Base-by-base conservation (phyloP, 768 basidiomycete genomes). In the Vishniacozyma victoriae region DNA sequence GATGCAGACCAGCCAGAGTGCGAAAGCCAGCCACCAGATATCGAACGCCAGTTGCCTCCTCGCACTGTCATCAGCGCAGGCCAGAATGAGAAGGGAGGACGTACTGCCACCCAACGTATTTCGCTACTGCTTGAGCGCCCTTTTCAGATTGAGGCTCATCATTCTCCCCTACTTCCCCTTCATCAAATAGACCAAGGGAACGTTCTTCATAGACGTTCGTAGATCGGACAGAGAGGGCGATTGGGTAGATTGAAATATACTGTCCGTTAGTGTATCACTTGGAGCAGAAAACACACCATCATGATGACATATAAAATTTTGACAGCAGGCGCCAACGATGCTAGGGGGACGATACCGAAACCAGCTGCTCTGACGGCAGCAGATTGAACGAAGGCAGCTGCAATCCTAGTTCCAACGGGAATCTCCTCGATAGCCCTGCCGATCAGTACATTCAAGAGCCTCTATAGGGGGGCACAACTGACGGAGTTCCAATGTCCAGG, bases 1-100 rank as follows among this genome's bases (percentile, higher is more conserved):
- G 56, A 96, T 93, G 67, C 92, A 96, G 33, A 96, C 76, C 1
- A 95, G 71, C 73, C 91, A 90, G 12, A 96, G 71, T 0, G 87
- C 89, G 12, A 88, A 70, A 0, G 76, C 85, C 18, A 97, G 71
- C 90, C 90, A 95, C 93, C 92, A 95, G 80, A 96, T 89, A 72
- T 95, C 92, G 55, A 95, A 96, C 2, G 92, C 86, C 48, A 99
- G 80, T 67, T 99, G 93, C 58, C 71, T 49, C 14, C 67, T 55
- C 15, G 69, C 71, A 46, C 59, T 62, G 5, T 12, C 5, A 16
- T 52, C 47, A 58, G 31, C 37, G 22, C 14, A 11, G 39, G 20
- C 29, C 29, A n/a, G 9, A 33, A 33, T 35, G 27, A 1, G 20
- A 11, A 29, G 43, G 3, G 16, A 27, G 1, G 13, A 58, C 64